Evolutionary conservation across 176 grass and related monocot species (phyloP).

Genomic region (Pontederia paniculata): DNA sequence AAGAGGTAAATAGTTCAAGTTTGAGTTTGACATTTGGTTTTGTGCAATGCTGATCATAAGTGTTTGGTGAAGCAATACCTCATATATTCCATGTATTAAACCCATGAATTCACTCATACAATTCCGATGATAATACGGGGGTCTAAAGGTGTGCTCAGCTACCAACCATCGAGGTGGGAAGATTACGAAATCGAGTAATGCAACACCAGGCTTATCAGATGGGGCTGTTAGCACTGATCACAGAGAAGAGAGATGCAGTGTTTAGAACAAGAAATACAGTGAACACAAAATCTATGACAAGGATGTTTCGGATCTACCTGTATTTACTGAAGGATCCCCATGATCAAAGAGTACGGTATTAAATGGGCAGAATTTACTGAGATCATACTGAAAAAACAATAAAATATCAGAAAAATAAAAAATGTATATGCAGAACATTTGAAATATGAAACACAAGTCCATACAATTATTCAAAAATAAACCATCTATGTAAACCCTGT

Average conservation of each 20-base stretch:
- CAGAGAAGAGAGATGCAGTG: neutral
- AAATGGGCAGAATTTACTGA: constrained; percentile 84
- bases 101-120: constrained; percentile 98
- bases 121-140: constrained; percentile 88
- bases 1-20: neutral
- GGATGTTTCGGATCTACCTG: constrained; percentile 48
- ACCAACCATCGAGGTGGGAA: constrained; percentile 88
- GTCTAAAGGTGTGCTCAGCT: constrained; percentile 81
- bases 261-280: neutral
- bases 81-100: constrained; percentile 60
- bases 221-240: constrained; percentile 69
- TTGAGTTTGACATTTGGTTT: neutral
- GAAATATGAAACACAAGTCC: neutral
- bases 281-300: neutral
- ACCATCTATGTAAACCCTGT: neutral
- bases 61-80: constrained; percentile 23
- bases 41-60: neutral
- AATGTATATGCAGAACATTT: neutral
- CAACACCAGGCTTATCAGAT: constrained; percentile 75
- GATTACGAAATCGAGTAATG: constrained; percentile 87
- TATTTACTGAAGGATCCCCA: constrained; percentile 72
- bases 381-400: constrained; percentile 57
- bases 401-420: neutral
- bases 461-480: neutral
- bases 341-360: constrained; percentile 93